Percentiles rank a stretch among this genome's conserved stretches.
These are phyloP conservation scores for Kwoniella mangroviensis DNA, from an alignment of 768 basidiomycete genomes.

Conservation along the genomic window DNA sequence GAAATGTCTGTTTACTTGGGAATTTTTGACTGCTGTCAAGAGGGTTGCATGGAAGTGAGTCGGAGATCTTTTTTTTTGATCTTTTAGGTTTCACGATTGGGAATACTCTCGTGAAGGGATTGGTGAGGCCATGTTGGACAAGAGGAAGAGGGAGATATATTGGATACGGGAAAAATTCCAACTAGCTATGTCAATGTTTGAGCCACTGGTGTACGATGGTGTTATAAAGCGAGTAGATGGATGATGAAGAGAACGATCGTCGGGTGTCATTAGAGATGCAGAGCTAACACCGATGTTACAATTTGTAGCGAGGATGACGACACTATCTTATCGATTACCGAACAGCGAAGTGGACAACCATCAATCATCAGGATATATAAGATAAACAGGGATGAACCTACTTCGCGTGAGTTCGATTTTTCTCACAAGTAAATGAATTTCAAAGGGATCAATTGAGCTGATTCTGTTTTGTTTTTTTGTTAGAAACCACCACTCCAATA, in stretches of 20 bases:
- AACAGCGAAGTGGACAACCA: slow-evolving; percentile 92
- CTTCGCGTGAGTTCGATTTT: slow-evolving; percentile 68
- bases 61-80: too few relatives aligned
- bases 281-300: too few relatives aligned
- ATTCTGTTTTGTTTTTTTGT: too few relatives aligned
- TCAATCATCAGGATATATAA: slow-evolving; percentile 87
- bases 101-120: too few relatives aligned
- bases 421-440: too few relatives aligned
- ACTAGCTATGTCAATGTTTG: not conserved
- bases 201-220: not conserved
- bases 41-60: slow-evolving; percentile 79
- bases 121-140: too few relatives aligned
- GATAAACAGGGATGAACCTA: slow-evolving; percentile 81
- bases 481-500: slow-evolving; percentile 76
- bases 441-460: too few relatives aligned
- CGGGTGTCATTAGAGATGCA: too few relatives aligned
- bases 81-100: too few relatives aligned
- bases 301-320: slow-evolving; percentile 55
- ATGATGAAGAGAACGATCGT: too few relatives aligned
- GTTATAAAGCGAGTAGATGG: not conserved
- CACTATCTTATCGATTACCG: slow-evolving; percentile 88
- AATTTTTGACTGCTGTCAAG: slow-evolving; percentile 97
- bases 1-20: slow-evolving; percentile 93
- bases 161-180: not conserved
- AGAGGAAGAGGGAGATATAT: not conserved